These are phyloP conservation scores for Nakataea oryzae DNA, from an alignment of 2,329 filamentous ascomycete species.

Conservation along the genomic window DNA sequence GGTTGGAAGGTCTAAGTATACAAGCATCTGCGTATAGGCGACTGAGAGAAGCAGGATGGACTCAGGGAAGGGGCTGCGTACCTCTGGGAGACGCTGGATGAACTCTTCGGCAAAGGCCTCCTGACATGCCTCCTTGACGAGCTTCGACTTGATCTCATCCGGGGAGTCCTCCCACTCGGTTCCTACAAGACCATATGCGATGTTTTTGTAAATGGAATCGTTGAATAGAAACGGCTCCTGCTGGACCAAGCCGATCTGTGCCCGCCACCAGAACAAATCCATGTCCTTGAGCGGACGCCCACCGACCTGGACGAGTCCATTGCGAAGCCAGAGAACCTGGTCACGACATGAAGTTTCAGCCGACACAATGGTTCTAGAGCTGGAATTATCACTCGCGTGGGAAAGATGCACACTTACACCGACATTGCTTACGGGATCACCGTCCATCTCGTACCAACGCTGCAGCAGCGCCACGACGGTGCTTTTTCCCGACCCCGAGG, in stretches of 20 bases:
- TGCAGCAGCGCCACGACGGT: constrained; percentile 63
- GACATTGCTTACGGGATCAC: constrained; percentile 23
- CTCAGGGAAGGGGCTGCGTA: constrained; percentile 14
- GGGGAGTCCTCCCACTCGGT: constrained; percentile 25
- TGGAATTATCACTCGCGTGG: background rate
- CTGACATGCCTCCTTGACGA: constrained; percentile 54
- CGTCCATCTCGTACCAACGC: constrained; percentile 55
- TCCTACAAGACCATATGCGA: constrained; percentile 37
- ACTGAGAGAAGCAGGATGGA: background rate
- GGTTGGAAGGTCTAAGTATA: constrained; percentile 3
- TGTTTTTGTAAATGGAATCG: constrained; percentile 40
- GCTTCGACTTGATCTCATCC: constrained; percentile 32
- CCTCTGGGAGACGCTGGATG: constrained; percentile 49
- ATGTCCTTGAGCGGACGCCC: constrained; percentile 27
- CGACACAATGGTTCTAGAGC: background rate
- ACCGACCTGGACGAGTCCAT: constrained; percentile 13
- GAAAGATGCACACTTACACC: constrained; percentile 2
- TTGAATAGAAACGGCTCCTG: constrained; percentile 34
- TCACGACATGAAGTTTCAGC: background rate
- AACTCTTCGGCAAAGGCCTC: constrained; percentile 64
- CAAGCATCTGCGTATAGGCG: background rate
- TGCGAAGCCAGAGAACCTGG: constrained; percentile 14
- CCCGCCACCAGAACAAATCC: constrained; percentile 49
- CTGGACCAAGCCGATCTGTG: constrained; percentile 31
- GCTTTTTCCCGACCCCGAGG: constrained; percentile 75